These are phyloP conservation scores for Atalantia buxifolia DNA, from an alignment of 345 rosid species.

Conservation along the genomic window DNA sequence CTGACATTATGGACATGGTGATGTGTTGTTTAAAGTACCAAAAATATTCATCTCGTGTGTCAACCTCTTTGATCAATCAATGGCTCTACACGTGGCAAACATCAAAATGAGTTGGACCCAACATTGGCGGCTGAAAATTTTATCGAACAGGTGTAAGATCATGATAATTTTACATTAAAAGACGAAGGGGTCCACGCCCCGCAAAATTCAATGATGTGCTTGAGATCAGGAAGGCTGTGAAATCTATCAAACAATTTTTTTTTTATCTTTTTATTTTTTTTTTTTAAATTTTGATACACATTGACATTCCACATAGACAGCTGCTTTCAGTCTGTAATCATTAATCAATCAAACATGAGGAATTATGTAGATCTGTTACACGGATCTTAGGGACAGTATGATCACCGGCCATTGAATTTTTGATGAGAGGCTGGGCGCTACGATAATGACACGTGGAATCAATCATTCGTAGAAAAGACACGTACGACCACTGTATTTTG, in stretches of 20 bases:
- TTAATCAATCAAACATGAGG: neutral
- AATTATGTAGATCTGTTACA: neutral
- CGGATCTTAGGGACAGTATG: neutral
- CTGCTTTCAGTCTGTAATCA: neutral
- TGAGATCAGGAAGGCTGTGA: neutral
- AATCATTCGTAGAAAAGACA: conserved; percentile 3
- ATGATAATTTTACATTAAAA: neutral
- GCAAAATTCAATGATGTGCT: conserved; percentile 3
- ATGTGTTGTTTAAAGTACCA: neutral
- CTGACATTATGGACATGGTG: neutral
- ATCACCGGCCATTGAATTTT: neutral
- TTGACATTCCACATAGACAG: neutral
- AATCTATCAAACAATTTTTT: neutral
- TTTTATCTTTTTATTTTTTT: no score
- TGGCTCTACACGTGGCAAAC: conserved; percentile 13
- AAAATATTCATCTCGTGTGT: neutral
- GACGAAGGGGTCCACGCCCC: neutral
- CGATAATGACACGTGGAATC: conserved; percentile 9
- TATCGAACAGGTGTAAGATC: conserved; percentile 4
- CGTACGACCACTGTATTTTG: neutral
- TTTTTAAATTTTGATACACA: neutral
- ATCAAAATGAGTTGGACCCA: conserved; percentile 22
- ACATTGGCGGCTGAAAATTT: conserved; percentile 5
- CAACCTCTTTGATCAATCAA: neutral
- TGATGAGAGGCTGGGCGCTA: neutral